Base-by-base conservation (phyloP, 345 rosid species). In the Gossypium arboreum region DNA sequence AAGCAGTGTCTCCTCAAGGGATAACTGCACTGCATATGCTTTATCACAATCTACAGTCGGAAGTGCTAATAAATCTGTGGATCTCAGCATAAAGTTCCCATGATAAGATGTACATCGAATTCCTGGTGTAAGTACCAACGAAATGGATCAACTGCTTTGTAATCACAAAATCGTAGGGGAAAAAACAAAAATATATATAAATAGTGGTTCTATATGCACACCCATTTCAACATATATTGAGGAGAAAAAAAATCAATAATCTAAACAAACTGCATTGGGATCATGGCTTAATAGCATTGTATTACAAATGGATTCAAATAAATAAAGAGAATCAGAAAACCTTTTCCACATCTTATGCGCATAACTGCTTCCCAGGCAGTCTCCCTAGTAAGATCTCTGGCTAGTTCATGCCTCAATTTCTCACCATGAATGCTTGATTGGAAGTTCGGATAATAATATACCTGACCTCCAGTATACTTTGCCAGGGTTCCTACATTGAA, bases 361-460 rank as follows among this genome's bases (percentile, higher is more conserved):
- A 96, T 89, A 54, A 96, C 99, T n/a, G 98, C 88, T 85, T 96
- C 99, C 99, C 99, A 96, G 55, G 98, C 99, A 79, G 99, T 96
- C 88, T 96, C 99, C 82, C 99, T 88, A 0, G 93, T 96, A 73
- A 96, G 97, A 84, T 96, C 99, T 86, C 99, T 88, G 71, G 91
- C 83, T 74, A 96, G 79, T 83, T 96, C 99, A 76, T 89, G 88
- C 73, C 91, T 92, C 85, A 93, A 79, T 85, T 86, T 96, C 81
- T 90, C 92, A 78, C 91, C 87, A 67, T 93, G 95, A 81, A 76
- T 79, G 59, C 87, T 79, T 68, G 97, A 86, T 45, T 88, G 98
- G 86, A 96, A 96, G 74, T 88, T 83, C 48, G 97, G 99, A 86
- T 92, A 93, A 71, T 93, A 86, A 80, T 90, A 93, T 77, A 93